Evolutionary conservation across 345 rosid species (phyloP), one percentile per base, ranked within the genome.

Genomic region (Eucalyptus melliodora): DNA sequence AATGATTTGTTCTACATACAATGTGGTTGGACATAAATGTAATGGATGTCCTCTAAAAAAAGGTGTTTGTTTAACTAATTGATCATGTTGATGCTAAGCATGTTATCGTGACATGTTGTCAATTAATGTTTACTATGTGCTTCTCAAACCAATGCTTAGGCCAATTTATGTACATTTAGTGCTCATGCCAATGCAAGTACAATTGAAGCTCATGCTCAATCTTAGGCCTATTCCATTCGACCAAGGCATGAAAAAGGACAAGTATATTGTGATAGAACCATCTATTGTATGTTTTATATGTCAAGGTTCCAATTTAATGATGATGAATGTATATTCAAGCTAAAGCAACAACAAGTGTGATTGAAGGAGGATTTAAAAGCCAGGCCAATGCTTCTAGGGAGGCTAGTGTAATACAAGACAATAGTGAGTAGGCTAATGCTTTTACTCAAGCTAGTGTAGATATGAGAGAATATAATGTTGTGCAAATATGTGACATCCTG

Each of bases 361-460:
- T 0, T 31, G 4, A 67, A 31, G 40, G 40, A 67, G 40, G 21
- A 65, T 67, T 3, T 17, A 62, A 8, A 16, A 34, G 80, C 6
- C 4, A 67, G 0, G 80, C 2, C 2, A n/a, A 7, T 67, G 6
- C 80, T 67, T 67, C 0, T 67, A 9, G 0, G 17, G 3, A 16
- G 40, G 40, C 11, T 4, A 16, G 6, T 67, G 80, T 6, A 31
- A 31, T 10, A n/a, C 21, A 14, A n/a, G 40, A 65, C 2, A 15
- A 65, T 16, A 31, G 11, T 67, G 40, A 16, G 5, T 2, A 31
- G 34, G 72, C 34, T 30, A 62, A 30, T 30, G 17, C 19, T 62
- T 62, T 30, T 62, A 15, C 31, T 62, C 1, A 13, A 0, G 69
- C 16, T 6, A 27, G 69, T 30, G 34, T 53, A 21, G 59, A 53